Conservation (phyloP, 148 eudicot genomes). For the Salicornia ramosissima region DNA sequence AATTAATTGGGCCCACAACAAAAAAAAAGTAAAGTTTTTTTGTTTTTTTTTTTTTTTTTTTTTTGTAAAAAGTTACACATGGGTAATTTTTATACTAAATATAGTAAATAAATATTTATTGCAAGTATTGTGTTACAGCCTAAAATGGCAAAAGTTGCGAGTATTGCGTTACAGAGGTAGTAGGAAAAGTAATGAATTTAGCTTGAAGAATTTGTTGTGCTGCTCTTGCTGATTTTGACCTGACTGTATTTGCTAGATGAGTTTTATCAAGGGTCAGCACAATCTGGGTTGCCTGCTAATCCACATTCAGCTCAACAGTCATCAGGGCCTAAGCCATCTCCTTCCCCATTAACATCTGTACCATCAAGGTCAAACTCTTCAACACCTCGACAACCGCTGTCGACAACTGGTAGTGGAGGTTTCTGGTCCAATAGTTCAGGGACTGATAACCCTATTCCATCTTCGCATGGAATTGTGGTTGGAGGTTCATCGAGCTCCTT, state of each 20-base stretch:
- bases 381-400: slow-evolving; percentile 34
- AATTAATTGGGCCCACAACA: too few species aligned
- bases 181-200: not conserved
- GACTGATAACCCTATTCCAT: slow-evolving; percentile 37
- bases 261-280: slow-evolving; percentile 42
- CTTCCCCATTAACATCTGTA: slow-evolving; percentile 41
- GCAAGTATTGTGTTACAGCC: too few species aligned
- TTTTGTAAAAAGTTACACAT: too few species aligned
- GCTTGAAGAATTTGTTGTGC: not conserved
- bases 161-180: too few species aligned
- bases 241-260: slow-evolving; percentile 36
- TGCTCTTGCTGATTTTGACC: slow-evolving; percentile 15
- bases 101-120: too few species aligned
- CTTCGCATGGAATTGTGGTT: slow-evolving; percentile 57
- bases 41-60: too few species aligned
- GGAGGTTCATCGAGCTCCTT: slow-evolving; percentile 63
- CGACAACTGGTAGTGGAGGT: slow-evolving; percentile 58
- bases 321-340: slow-evolving; percentile 39
- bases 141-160: too few species aligned
- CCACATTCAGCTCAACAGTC: slow-evolving; percentile 31
- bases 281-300: slow-evolving; percentile 47
- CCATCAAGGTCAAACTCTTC: slow-evolving; percentile 30
- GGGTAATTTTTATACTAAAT: too few species aligned
- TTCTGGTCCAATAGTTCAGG: slow-evolving; percentile 60
- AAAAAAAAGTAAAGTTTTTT: too few species aligned